Evolutionary conservation across 2,329 filamentous ascomycete genomes (phyloP).

Genomic region (Zymoseptoria tritici): DNA sequence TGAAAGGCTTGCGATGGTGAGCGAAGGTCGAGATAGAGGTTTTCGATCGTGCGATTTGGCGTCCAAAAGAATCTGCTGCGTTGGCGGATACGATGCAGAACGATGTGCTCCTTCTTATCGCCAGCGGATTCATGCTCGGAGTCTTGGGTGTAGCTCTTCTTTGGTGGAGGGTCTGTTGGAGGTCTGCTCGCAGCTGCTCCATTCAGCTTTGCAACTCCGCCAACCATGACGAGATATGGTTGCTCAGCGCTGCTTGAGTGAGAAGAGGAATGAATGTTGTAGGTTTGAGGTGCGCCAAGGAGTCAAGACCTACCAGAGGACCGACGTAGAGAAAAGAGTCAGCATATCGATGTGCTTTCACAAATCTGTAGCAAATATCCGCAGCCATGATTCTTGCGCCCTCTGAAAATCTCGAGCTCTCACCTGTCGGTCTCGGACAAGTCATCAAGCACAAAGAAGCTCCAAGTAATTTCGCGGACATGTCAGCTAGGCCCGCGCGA

Average conservation of each 20-base stretch:
- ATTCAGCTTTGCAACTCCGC: background rate
- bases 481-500: background rate
- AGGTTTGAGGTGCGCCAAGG: too few species aligned
- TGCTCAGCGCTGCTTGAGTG: too few species aligned
- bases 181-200: background rate
- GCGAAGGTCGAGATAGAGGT: slow-evolving; percentile 13
- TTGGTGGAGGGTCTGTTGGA: background rate
- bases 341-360: too few species aligned
- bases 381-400: too few species aligned
- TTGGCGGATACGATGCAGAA: slow-evolving; percentile 6
- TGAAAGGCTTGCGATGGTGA: slow-evolving; percentile 10
- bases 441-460: background rate
- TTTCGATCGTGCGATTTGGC: background rate
- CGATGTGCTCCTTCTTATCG: background rate
- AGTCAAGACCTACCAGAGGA: too few species aligned
- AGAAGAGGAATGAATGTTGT: too few species aligned
- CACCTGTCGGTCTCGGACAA: background rate
- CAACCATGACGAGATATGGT: background rate
- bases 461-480: background rate
- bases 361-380: too few species aligned
- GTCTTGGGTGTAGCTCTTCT: background rate
- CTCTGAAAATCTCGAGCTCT: background rate
- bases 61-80: too few species aligned
- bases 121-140: background rate
- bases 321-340: too few species aligned